Evolutionary conservation across 768 basidiomycete genomes (phyloP).

Genomic region (Pisolithus sp.): DNA sequence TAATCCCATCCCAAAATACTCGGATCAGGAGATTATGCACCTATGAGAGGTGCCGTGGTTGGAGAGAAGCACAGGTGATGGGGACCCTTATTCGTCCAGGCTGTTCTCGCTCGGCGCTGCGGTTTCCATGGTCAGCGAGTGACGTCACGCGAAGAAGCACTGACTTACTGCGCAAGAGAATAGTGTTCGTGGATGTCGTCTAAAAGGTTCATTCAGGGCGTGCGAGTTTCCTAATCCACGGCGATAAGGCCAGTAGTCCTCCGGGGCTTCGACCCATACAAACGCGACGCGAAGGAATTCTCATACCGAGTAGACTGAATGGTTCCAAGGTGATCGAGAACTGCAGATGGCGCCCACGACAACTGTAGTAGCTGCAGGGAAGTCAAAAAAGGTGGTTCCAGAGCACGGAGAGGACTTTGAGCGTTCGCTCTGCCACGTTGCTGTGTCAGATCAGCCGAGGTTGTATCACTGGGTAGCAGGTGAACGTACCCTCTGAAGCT

Average conservation of each 20-base stretch:
- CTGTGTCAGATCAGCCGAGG: conserved; percentile 4
- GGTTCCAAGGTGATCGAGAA: conserved; percentile 45
- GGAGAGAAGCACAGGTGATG: conserved; percentile 59
- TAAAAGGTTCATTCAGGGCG: conserved; percentile 77
- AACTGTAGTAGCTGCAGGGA: conserved; percentile 25
- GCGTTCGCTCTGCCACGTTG: conserved; percentile 17
- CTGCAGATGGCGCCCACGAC: conserved; percentile 23
- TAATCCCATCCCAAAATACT: conserved; percentile 73
- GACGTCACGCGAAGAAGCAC: conserved; percentile 1
- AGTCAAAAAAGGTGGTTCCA: conserved; percentile 7
- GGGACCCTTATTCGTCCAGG: conserved; percentile 40
- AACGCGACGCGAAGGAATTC: conserved; percentile 59
- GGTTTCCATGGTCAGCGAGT: conserved; percentile 1
- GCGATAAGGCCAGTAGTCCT: conserved; percentile 37
- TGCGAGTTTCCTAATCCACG: conserved; percentile 64
- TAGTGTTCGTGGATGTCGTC: conserved; percentile 64
- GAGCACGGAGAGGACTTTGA: not conserved
- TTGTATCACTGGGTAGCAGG: not conserved
- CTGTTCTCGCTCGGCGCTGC: conserved; percentile 51
- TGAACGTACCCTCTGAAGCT: conserved; percentile 31
- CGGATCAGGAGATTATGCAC: conserved; percentile 64
- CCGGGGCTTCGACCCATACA: conserved; percentile 36
- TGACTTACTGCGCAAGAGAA: conserved; percentile 50
- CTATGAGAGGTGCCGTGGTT: conserved; percentile 53
- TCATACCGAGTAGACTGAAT: conserved; percentile 61